phyloP scores from a whole-genome alignment of 2,329 filamentous ascomycete genomes.

The Monilinia fructicola region DNA sequence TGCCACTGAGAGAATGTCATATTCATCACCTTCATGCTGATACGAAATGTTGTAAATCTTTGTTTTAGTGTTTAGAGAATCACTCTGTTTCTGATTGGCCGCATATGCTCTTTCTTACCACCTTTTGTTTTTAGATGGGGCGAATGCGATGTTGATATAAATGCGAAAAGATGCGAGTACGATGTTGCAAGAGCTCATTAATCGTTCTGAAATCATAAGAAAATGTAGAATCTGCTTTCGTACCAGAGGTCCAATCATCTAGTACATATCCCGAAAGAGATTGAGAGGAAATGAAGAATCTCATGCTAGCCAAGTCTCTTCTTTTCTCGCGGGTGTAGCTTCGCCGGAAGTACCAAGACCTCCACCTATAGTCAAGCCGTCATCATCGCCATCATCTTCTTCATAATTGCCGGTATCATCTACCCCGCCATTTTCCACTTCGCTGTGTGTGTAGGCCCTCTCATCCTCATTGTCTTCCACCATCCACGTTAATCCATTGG shows the following conservation, averaged over 20 bases:
- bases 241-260: not conserved
- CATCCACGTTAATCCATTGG: conserved; percentile 96
- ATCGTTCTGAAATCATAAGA: conserved; percentile 4
- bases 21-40: not conserved
- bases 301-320: conserved; percentile 41
- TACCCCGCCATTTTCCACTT: conserved; percentile 36
- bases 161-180: not conserved
- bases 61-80: not conserved
- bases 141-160: not conserved
- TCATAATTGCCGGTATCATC: conserved; percentile 32
- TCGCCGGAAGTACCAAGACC: conserved; percentile 28
- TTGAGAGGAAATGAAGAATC: not conserved
- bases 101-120: not conserved
- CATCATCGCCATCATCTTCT: conserved; percentile 52
- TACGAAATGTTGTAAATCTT: not conserved
- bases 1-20: not conserved
- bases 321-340: conserved; percentile 36
- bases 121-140: not conserved
- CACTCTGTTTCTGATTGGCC: not conserved
- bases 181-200: not conserved
- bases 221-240: not conserved
- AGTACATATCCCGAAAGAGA: not conserved
- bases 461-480: conserved; percentile 48
- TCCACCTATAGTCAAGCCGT: conserved; percentile 40
- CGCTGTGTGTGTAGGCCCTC: conserved; percentile 27